Evolutionary conservation across 2,329 filamentous ascomycete species (phyloP).

Genomic region (Verticillium zaregamsianum): DNA sequence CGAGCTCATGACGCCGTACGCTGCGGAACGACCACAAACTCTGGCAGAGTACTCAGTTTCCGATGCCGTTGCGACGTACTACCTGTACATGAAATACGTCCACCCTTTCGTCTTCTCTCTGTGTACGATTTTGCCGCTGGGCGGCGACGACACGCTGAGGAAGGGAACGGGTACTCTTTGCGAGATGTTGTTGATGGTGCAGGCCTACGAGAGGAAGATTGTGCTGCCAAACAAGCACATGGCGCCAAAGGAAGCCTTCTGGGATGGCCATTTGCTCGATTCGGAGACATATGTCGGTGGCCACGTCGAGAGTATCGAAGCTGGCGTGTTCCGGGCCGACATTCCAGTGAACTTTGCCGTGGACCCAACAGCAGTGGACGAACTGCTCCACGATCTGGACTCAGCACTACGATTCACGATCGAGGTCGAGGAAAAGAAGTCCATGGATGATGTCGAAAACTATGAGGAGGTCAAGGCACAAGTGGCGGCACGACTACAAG

Average conservation of each 20-base stretch:
- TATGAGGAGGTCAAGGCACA: slow-evolving; percentile 82
- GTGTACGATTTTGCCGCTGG: slow-evolving; percentile 91
- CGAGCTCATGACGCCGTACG: slow-evolving; percentile 93
- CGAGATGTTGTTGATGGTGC: slow-evolving; percentile 98
- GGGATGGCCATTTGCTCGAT: slow-evolving; percentile 92
- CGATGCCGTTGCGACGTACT: slow-evolving; percentile 97
- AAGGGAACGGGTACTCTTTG: slow-evolving; percentile 99
- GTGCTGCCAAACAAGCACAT: slow-evolving; percentile 95
- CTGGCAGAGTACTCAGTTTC: slow-evolving; percentile 98
- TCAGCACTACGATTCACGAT: slow-evolving; percentile 85
- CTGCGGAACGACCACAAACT: slow-evolving; percentile 85
- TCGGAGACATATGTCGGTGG: slow-evolving; percentile 98
- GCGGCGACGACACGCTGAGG: slow-evolving; percentile 85
- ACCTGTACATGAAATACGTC: slow-evolving; percentile 99
- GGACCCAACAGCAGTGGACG: slow-evolving; percentile 85
- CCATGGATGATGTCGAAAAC: slow-evolving; percentile 72
- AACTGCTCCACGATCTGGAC: slow-evolving; percentile 81
- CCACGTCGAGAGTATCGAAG: slow-evolving; percentile 98
- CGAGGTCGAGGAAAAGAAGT: slow-evolving; percentile 78
- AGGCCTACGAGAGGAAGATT: slow-evolving; percentile 89
- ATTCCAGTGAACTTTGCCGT: slow-evolving; percentile 92
- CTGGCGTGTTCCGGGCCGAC: slow-evolving; percentile 92
- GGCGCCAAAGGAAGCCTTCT: slow-evolving; percentile 86
- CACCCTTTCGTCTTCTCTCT: slow-evolving; percentile 99
- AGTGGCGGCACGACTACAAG: slow-evolving; percentile 66